These are phyloP conservation scores for Hanseniaspora guilliermondii DNA, from an alignment of 805 yeast genomes.

Conservation along the genomic window DNA sequence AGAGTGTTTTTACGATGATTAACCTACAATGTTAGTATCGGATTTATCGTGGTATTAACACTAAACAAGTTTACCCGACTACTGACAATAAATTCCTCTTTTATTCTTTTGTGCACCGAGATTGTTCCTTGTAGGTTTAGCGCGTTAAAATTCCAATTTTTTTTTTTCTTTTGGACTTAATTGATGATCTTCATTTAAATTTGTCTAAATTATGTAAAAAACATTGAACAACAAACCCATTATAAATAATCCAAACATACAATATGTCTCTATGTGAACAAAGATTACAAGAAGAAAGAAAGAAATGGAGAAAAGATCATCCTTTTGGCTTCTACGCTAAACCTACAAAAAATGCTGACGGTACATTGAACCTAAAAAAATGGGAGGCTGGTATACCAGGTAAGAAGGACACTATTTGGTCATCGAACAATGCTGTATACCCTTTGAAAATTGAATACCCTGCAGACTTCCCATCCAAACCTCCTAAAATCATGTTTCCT, in stretches of 20 bases:
- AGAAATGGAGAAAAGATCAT: slow-evolving; percentile 96
- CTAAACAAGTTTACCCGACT: no score
- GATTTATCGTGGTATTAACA: no score
- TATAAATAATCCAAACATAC: neutral
- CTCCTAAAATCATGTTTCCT: slow-evolving; percentile 87
- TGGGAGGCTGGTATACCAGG: slow-evolving; percentile 99
- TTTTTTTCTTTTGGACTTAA: neutral
- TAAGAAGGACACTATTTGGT: slow-evolving; percentile 70
- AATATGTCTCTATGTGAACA: slow-evolving; percentile 48
- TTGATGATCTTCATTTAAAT: neutral
- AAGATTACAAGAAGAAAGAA: slow-evolving; percentile 86
- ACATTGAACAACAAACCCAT: neutral
- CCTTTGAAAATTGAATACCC: slow-evolving; percentile 76
- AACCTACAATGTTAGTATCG: no score
- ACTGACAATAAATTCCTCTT: no score
- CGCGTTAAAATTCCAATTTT: neutral
- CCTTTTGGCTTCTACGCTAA: slow-evolving; percentile 96
- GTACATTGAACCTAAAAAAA: slow-evolving; percentile 65
- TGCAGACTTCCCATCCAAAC: slow-evolving; percentile 89
- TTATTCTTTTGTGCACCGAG: no score
- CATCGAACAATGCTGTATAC: slow-evolving; percentile 59
- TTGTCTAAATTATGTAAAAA: neutral
- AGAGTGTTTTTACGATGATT: no score
- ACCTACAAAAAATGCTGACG: slow-evolving; percentile 70
- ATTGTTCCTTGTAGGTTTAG: no score